Conservation (phyloP, 495 filamentous ascomycete species). For the Penicillium ochrochloron region DNA sequence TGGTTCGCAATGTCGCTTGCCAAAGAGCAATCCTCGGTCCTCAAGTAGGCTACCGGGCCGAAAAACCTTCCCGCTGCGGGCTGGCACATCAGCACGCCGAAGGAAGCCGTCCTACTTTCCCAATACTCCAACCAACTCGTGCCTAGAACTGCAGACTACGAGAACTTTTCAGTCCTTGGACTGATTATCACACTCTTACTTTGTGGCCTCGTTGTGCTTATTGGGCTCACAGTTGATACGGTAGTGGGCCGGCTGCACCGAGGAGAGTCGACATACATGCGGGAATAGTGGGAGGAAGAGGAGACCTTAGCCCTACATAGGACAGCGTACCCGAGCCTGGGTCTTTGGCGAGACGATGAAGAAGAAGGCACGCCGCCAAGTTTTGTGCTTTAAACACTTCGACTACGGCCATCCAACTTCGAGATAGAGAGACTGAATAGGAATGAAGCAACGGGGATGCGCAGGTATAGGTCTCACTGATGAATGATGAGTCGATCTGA, state of each 20-base stretch:
- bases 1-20: neutral
- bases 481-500: too few relatives aligned
- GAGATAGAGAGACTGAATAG: neutral
- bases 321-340: neutral
- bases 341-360: neutral
- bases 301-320: neutral
- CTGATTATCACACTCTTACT: neutral
- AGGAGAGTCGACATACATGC: constrained; percentile 1
- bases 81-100: neutral
- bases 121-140: neutral
- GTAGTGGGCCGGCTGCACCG: neutral
- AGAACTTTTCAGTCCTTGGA: constrained; percentile 1
- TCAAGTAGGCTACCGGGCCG: neutral
- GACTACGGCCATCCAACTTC: neutral
- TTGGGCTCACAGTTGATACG: neutral
- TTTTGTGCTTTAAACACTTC: neutral
- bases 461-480: too few relatives aligned
- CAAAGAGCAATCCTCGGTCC: neutral
- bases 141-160: neutral
- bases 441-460: too few relatives aligned
- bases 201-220: neutral
- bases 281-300: neutral
- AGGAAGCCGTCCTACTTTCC: neutral
- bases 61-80: neutral
- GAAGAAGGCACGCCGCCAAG: neutral